Base-by-base conservation (phyloP, 768 basidiomycete species). In the Phylloporus sp. region DNA sequence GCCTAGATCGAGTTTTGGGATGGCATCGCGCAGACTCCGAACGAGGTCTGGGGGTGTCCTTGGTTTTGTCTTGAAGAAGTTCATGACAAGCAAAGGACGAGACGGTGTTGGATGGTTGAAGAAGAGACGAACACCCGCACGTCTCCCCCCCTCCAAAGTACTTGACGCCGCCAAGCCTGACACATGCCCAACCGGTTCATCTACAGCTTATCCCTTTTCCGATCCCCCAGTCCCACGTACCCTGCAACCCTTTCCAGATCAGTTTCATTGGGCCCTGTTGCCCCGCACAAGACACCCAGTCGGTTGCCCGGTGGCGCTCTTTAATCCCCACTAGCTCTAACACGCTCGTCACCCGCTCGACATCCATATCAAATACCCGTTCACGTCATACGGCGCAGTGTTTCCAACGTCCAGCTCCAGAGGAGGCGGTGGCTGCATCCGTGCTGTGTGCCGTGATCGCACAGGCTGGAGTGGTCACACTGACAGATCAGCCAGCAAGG, bases 41-140 rank as follows among this genome's bases (percentile, higher is more conserved):
- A 95, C 88, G 57, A 95, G 80, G 65, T 97, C 93, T 42, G 90
- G 83, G 8, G 94, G 94, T 29, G 88, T 88, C 64, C 90, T 78
- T 39, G 81, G 85, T 68, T 91, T 95, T 20, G 89, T 84, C 76
- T 91, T 93, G 84, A 95, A 95, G 76, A 95, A 95, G 72, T 95
- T 95, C 93, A 95, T 95, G 12, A n/a, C 6, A 26, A 13, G n/a
- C n/a, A n/a, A n/a, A n/a, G n/a, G n/a, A n/a, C n/a, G n/a, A 27
- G 28, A 47, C 47, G 22, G 18, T 28, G 26, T 20, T 38, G 42
- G 34, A 15, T 38, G 51, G 41, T 57, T 13, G 24, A 20, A 20
- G 44, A 39, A 45, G 47, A 45, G 53, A 44, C 43, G 23, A 32
- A 27, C 24, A 22, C 9, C 9, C 32, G 32, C 24, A 41, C 15